Evolutionary conservation across 2,329 filamentous ascomycete species (phyloP).

Genomic region (Aspergillus sp.): DNA sequence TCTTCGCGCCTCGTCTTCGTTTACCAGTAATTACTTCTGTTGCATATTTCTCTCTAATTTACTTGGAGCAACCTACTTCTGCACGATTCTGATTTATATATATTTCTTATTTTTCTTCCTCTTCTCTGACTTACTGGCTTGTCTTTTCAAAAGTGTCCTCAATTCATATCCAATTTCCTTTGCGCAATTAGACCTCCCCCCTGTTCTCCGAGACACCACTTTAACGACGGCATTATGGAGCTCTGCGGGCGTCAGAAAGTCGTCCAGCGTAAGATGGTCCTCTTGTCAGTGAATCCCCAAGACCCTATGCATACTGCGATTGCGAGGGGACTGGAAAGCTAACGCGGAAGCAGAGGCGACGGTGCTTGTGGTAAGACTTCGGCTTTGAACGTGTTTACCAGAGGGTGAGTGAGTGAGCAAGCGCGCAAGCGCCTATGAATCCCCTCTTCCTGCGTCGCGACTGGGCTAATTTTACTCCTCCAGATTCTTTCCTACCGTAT

Average conservation of each 20-base stretch:
- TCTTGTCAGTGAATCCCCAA: constrained; percentile 52
- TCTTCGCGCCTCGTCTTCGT: too few species aligned
- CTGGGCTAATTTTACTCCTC: constrained; percentile 11
- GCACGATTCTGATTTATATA: too few species aligned
- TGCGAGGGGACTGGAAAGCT: constrained; percentile 6
- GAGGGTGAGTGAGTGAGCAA: constrained; percentile 58
- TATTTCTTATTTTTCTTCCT: background rate
- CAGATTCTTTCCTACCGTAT: constrained; percentile 94
- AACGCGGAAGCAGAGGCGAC: constrained; percentile 59
- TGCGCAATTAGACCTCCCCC: background rate
- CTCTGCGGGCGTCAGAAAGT: constrained; percentile 70
- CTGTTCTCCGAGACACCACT: background rate
- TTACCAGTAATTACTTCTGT: too few species aligned
- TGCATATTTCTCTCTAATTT: too few species aligned
- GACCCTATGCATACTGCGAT: background rate
- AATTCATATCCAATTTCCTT: too few species aligned
- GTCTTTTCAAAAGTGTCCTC: too few species aligned
- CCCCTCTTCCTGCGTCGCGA: background rate
- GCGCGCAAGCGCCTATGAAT: constrained; percentile 1
- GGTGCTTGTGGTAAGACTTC: constrained; percentile 97
- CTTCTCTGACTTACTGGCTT: background rate
- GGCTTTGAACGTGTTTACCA: constrained; percentile 92
- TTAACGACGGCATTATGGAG: constrained; percentile 35
- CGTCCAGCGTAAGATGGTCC: constrained; percentile 90
- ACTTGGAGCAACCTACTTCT: too few species aligned